A percentile compares a stretch with the other conserved stretches of the same genome.
Conservation (phyloP, 257 asterid species). For the Fraxinus quadrangulata region DNA sequence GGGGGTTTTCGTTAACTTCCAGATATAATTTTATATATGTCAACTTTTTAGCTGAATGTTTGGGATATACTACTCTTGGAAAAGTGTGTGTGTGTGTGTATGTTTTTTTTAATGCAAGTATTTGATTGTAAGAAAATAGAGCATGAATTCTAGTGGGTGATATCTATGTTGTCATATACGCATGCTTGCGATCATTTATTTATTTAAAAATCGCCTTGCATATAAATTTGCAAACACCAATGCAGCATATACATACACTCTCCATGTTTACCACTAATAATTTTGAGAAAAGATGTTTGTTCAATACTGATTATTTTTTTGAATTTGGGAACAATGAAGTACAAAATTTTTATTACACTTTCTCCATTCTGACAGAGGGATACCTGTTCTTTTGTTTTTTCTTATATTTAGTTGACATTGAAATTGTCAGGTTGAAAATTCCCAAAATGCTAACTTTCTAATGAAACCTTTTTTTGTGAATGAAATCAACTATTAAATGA, state of each 20-base stretch:
- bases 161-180: background rate
- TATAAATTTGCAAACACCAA: background rate
- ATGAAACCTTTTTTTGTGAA: too few species aligned
- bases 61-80: background rate
- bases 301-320: too few species aligned
- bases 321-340: background rate
- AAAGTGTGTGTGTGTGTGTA: background rate
- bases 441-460: background rate
- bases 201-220: too few species aligned
- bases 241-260: background rate
- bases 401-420: background rate
- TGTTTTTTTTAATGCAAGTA: background rate
- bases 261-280: background rate
- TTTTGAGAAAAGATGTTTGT: background rate
- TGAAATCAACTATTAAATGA: too few species aligned
- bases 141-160: background rate
- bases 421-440: background rate
- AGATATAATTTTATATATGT: background rate
- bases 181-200: background rate
- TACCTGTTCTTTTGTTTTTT: background rate
- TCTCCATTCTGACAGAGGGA: background rate
- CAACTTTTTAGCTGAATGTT: background rate
- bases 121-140: background rate
- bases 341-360: background rate
- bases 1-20: slow-evolving; percentile 7